phyloP scores from a whole-genome alignment of 805 yeast species.

The Clavispora asparagi region DNA sequence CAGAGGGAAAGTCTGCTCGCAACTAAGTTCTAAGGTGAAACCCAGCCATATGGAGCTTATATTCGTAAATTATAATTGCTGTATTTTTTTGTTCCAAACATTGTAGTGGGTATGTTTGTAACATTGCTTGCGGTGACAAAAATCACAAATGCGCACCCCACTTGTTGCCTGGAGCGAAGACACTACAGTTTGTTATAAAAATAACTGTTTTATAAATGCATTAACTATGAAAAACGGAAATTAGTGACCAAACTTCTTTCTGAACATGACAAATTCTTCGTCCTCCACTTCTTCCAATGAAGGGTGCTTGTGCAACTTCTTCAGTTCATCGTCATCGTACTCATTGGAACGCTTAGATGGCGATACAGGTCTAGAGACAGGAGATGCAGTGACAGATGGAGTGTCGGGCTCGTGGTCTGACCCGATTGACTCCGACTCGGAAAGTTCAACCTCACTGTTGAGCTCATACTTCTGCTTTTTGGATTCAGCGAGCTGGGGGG shows the following conservation, averaged over 20 bases:
- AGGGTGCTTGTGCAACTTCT: conserved; percentile 10
- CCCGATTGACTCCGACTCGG: conserved; percentile 6
- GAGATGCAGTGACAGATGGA: conserved; percentile 1
- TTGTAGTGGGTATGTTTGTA: neutral
- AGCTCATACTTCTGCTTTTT: neutral
- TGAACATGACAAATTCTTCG: conserved; percentile 34
- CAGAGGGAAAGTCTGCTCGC: too few species aligned
- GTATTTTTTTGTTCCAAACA: too few species aligned
- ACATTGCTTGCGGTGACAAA: neutral
- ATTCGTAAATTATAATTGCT: too few species aligned
- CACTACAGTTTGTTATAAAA: too few species aligned
- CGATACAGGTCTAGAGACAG: neutral
- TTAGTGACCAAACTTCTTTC: conserved; percentile 29
- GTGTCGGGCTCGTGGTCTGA: conserved; percentile 4
- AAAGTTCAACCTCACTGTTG: neutral
- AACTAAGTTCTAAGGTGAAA: too few species aligned
- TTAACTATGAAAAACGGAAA: neutral
- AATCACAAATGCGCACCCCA: neutral
- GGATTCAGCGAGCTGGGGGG: neutral
- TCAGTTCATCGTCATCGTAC: neutral
- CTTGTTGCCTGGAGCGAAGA: too few species aligned
- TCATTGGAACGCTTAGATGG: neutral
- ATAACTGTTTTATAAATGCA: neutral
- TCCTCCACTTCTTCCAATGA: conserved; percentile 28
- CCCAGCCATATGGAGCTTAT: too few species aligned